Conservation (phyloP, 2,329 filamentous ascomycete species). For the Aureobasidium sp. region DNA sequence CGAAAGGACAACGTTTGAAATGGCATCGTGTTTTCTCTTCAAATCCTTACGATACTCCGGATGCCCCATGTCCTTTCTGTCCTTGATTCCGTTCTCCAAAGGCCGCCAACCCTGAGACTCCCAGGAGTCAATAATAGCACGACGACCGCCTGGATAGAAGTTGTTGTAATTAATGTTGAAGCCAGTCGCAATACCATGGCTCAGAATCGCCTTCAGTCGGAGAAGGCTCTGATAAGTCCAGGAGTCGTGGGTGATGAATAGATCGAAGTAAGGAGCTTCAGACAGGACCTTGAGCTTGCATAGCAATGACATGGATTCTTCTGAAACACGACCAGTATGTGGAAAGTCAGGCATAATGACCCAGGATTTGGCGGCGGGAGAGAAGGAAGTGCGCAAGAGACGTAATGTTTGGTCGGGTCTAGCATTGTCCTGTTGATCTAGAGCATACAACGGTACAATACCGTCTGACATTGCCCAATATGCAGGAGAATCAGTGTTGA, state of each 20-base stretch:
- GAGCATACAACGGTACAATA: neutral
- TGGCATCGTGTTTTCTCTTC: neutral
- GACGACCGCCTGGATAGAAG: neutral
- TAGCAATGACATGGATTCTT: neutral
- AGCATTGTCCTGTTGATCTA: neutral
- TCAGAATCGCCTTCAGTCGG: neutral
- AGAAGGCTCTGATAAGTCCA: neutral
- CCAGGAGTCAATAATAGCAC: neutral
- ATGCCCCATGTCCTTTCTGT: neutral
- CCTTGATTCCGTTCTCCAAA: neutral
- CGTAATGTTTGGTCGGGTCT: neutral
- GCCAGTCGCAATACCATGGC: neutral
- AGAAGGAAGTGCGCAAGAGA: neutral
- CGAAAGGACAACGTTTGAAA: neutral
- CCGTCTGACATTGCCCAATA: neutral
- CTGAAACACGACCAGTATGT: neutral
- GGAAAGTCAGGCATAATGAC: neutral
- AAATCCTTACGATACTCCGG: too few species aligned
- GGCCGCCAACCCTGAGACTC: neutral
- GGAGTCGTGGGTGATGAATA: neutral
- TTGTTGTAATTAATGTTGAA: neutral
- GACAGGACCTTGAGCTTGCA: constrained; percentile 5
- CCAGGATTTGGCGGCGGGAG: neutral
- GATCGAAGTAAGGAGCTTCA: neutral
- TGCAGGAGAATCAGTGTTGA: neutral